Conservation (phyloP, 2,329 filamentous ascomycete genomes). For the Colletotrichum neosansevieriae region DNA sequence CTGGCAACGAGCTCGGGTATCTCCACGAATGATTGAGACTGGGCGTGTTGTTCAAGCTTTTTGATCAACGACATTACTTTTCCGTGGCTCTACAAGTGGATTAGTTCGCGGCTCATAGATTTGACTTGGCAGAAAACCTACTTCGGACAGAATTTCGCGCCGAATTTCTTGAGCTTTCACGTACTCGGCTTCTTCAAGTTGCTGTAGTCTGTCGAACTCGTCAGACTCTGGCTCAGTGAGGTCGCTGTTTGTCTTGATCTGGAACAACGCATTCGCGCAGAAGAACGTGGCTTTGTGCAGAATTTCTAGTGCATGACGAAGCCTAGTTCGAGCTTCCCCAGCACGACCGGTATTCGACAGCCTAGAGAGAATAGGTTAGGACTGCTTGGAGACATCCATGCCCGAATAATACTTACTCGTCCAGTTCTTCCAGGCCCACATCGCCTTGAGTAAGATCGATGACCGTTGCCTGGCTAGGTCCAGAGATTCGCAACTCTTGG, state of each 20-base stretch:
- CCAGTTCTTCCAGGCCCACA: slow-evolving; percentile 51
- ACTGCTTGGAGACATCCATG: slow-evolving; percentile 13
- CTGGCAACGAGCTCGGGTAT: slow-evolving; percentile 70
- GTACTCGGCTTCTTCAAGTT: slow-evolving; percentile 78
- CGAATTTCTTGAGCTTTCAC: slow-evolving; percentile 82
- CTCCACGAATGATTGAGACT: slow-evolving; percentile 67
- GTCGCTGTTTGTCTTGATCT: slow-evolving; percentile 79
- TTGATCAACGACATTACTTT: slow-evolving; percentile 76
- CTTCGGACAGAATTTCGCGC: slow-evolving; percentile 78
- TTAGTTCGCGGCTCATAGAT: slow-evolving; percentile 13
- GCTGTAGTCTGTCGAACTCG: slow-evolving; percentile 74
- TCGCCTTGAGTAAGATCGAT: slow-evolving; percentile 41
- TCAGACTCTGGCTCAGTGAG: slow-evolving; percentile 75
- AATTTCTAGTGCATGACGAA: slow-evolving; percentile 81
- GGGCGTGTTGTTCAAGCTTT: slow-evolving; percentile 66
- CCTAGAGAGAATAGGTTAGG: slow-evolving; percentile 72
- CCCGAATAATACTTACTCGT: slow-evolving; percentile 47
- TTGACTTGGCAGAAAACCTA: slow-evolving; percentile 44
- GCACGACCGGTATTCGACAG: slow-evolving; percentile 55
- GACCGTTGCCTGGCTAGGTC: not conserved
- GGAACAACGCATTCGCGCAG: slow-evolving; percentile 83
- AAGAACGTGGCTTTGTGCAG: slow-evolving; percentile 89
- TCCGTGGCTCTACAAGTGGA: slow-evolving; percentile 46
- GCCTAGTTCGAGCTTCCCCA: slow-evolving; percentile 70
- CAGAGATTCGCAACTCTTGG: slow-evolving; percentile 39